Percentiles rank a stretch among this genome's conserved stretches.
Conservation (phyloP, 345 rosid species). For the Populus nigra region DNA sequence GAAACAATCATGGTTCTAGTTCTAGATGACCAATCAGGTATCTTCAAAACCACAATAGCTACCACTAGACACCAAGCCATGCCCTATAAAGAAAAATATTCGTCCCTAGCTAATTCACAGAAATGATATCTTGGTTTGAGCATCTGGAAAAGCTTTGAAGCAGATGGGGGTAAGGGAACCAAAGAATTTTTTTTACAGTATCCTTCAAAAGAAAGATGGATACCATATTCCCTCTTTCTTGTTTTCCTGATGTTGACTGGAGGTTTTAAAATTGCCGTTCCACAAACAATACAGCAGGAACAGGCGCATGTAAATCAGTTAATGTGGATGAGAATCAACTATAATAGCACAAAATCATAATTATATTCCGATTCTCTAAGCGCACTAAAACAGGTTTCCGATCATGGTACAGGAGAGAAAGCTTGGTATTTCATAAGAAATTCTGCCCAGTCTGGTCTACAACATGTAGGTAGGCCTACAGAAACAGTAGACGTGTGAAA, state of each 20-base stretch:
- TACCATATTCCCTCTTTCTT: neutral
- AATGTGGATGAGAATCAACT: neutral
- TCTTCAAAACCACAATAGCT: neutral
- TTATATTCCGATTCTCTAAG: slow-evolving; percentile 12
- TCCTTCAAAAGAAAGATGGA: neutral
- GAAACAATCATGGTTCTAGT: neutral
- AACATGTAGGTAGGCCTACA: slow-evolving; percentile 17
- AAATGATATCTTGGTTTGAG: neutral
- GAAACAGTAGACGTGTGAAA: slow-evolving; percentile 14
- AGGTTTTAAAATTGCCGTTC: neutral
- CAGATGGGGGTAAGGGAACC: slow-evolving; percentile 9
- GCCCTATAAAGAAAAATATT: slow-evolving; percentile 9
- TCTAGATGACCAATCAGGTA: neutral
- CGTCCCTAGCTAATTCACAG: neutral
- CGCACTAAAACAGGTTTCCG: slow-evolving; percentile 17
- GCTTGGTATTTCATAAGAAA: slow-evolving; percentile 7
- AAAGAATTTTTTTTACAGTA: slow-evolving; percentile 6
- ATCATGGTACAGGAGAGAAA: slow-evolving; percentile 19
- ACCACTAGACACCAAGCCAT: neutral
- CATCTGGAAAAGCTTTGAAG: slow-evolving; percentile 23
- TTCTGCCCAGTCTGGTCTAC: slow-evolving; percentile 11
- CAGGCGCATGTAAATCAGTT: neutral
- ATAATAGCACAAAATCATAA: slow-evolving; percentile 1
- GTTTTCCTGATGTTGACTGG: neutral
- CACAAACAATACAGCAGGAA: neutral